These are phyloP conservation scores for Agaricus bisporus DNA, from an alignment of 768 basidiomycete genomes.

Conservation along the genomic window DNA sequence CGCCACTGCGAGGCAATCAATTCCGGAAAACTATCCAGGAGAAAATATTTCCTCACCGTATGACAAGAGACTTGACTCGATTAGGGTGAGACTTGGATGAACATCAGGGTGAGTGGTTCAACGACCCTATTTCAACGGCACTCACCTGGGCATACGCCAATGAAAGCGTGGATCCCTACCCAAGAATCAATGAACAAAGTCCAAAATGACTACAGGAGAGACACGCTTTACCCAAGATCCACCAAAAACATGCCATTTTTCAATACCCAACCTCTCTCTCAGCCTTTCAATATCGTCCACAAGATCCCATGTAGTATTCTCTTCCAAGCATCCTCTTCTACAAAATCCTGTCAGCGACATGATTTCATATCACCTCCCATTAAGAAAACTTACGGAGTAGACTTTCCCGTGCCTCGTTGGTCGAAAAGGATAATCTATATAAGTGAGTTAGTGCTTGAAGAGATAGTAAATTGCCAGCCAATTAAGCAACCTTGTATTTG, in stretches of 20 bases:
- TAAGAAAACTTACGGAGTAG: constrained; percentile 59
- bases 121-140: background rate
- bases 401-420: constrained; percentile 86
- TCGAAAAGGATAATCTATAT: constrained; percentile 78
- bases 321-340: constrained; percentile 68
- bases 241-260: constrained; percentile 95
- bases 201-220: background rate
- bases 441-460: background rate
- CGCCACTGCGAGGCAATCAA: constrained; percentile 49
- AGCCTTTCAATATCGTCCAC: constrained; percentile 86
- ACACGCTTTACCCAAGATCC: constrained; percentile 71
- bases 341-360: background rate
- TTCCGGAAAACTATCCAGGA: background rate
- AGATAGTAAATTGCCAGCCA: background rate
- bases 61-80: constrained; percentile 68
- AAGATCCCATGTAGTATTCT: constrained; percentile 94
- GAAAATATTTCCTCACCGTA: constrained; percentile 45
- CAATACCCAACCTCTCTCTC: constrained; percentile 66
- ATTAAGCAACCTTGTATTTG: constrained; percentile 64
- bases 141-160: constrained; percentile 79
- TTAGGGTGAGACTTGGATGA: constrained; percentile 64
- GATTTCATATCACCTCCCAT: background rate
- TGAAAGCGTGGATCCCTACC: constrained; percentile 78
- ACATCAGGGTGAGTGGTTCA: background rate
- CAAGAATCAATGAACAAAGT: background rate